Base-by-base conservation (phyloP, 495 filamentous ascomycete species). In the Aspergillus avenaceus region DNA sequence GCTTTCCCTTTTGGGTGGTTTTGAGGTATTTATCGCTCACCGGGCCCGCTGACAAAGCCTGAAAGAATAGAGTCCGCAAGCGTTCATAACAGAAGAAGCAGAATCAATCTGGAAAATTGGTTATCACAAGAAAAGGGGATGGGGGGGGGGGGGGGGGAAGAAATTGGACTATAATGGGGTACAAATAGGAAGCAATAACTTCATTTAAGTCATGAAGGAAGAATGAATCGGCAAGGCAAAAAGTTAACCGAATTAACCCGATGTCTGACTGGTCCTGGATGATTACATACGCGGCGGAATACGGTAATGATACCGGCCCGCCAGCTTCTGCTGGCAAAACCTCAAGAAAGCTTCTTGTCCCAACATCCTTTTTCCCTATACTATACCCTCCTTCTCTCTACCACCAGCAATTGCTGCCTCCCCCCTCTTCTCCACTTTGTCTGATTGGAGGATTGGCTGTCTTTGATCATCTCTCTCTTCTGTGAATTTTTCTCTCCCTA, bases 321-420 rank as follows among this genome's bases (percentile, higher is more conserved):
- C 32, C 55, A 55, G 53, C 50, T 56, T 60, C 46, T 60, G 54
- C 54, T 52, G 46, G 49, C 40, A 41, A 55, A 60, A 50, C 47
- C 47, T 56, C 45, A 21, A 27, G 43, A 49, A 57, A 61, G 58
- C 58, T 61, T 52, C 50, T 41, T 32, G 54, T 49, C 54, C 55
- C 58, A 60, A 60, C 58, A 57, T 65, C 61, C 48, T 59, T 60
- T 61, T 64, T 66, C 58, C 61, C 55, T 53, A 53, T 54, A 58
- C 50, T 60, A 55, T 55, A 62, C 52, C 25, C 60, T 56, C 51
- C 37, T 54, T 50, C 47, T 49, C 45, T 47, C 59, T 47, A 28
- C 26, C 46, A 40, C 28, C 34, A 36, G 27, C 56, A 52, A 58
- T 61, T 63, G 53, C 37, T 47, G 16, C 55, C 50, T 48, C 43